These are phyloP conservation scores for Erodium chrysanthum DNA, from an alignment of 441 rosid genomes.

Conservation along the genomic window DNA sequence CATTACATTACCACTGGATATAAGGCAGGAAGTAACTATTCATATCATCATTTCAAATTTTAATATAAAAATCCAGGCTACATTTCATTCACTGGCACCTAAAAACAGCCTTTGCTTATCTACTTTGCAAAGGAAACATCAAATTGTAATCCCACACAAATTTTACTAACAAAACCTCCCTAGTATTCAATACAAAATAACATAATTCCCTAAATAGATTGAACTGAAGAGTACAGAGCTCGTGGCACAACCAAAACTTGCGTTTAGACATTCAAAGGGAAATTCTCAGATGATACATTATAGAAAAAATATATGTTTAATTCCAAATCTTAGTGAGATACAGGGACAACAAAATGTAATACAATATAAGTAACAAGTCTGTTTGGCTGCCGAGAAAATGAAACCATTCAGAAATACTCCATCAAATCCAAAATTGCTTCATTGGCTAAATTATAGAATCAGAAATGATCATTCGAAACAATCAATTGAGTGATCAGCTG, in stretches of 20 bases:
- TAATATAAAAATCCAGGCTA: not conserved
- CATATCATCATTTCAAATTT: not conserved
- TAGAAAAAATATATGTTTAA: not conserved
- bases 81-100: not conserved
- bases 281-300: not conserved
- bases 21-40: not conserved
- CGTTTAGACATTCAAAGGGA: not conserved
- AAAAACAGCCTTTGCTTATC: not conserved
- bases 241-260: conserved; percentile 2
- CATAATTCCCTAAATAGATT: not conserved
- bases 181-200: not conserved
- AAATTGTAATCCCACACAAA: not conserved
- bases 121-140: not conserved
- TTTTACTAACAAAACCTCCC: not conserved
- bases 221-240: not conserved
- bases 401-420: conserved; percentile 3
- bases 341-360: not conserved
- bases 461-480: not conserved
- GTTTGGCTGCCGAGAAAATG: conserved; percentile 1
- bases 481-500: conserved; percentile 2
- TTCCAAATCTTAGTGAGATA: conserved; percentile 5
- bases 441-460: not conserved
- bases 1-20: not conserved
- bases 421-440: not conserved
- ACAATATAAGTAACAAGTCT: not conserved